Percentiles rank a stretch among this genome's conserved stretches.
Conservation (phyloP, 164 flowering plant species). For the Liriodendron chinense region DNA sequence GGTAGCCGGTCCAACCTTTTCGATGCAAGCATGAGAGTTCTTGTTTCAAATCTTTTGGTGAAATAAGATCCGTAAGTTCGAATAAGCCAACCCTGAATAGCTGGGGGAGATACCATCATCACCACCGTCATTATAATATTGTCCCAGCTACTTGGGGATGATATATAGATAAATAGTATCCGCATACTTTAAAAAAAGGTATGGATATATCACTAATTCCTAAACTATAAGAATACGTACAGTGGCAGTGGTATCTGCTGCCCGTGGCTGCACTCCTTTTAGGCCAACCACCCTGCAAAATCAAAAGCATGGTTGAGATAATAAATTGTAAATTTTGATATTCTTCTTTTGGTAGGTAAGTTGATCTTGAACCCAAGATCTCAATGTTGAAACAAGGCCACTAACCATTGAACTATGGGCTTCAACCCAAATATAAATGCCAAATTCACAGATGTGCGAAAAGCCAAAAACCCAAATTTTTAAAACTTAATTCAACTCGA, state of each 20-base stretch:
- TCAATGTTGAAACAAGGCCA: not conserved
- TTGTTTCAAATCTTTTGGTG: no score
- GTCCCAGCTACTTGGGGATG: no score
- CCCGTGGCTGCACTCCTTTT: slow-evolving; percentile 98
- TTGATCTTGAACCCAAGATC: not conserved
- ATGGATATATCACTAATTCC: not conserved
- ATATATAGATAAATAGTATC: not conserved
- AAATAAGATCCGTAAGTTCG: no score
- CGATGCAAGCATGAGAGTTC: no score
- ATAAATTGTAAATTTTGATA: not conserved
- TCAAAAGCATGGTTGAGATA: slow-evolving; percentile 2
- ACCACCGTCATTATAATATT: no score
- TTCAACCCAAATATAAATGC: not conserved
- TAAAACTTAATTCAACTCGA: no score
- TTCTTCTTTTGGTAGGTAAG: not conserved
- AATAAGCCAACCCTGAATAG: no score
- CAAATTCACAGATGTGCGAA: no score
- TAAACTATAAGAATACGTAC: slow-evolving; percentile 32
- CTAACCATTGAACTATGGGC: not conserved
- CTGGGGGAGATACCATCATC: no score
- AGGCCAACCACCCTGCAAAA: slow-evolving; percentile 93
- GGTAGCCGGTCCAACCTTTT: no score
- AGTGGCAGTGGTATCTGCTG: slow-evolving; percentile 99
- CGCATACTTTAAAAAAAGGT: not conserved
- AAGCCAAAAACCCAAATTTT: no score